phyloP scores from a whole-genome alignment of 129 eudicot genomes.

The Flaveria bidentis region DNA sequence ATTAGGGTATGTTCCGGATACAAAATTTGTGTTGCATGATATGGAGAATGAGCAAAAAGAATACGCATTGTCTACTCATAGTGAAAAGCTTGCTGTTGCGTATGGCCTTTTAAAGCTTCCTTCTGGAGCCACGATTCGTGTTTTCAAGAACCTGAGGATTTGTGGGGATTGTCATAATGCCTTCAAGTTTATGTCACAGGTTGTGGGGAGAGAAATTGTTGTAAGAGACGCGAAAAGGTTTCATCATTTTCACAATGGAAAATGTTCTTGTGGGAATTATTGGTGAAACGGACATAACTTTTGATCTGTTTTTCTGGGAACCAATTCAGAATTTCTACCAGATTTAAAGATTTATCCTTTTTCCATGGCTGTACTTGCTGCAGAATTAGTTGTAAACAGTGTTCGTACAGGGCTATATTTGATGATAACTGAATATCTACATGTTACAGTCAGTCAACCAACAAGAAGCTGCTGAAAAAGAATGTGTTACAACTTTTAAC shows the following conservation, averaged over 20 bases:
- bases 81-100: constrained; percentile 87
- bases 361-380: constrained; percentile 10
- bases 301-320: not conserved
- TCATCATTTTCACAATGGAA: constrained; percentile 29
- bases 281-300: constrained; percentile 15
- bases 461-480: constrained; percentile 3
- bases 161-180: constrained; percentile 36
- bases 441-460: not conserved
- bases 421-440: not conserved
- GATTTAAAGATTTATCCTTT: not conserved
- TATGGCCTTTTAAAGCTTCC: constrained; percentile 79
- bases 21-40: constrained; percentile 30
- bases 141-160: constrained; percentile 72
- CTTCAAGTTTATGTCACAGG: constrained; percentile 25
- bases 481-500: not conserved
- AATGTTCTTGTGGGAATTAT: constrained; percentile 33
- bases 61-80: constrained; percentile 70
- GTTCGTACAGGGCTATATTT: constrained; percentile 13
- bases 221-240: constrained; percentile 34
- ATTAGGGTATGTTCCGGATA: constrained; percentile 34
- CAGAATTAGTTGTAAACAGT: not conserved
- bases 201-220: constrained; percentile 25
- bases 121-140: constrained; percentile 66
- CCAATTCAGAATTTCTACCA: not conserved
- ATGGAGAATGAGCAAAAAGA: constrained; percentile 71